These are phyloP conservation scores for Candida anglica DNA, from an alignment of 805 yeast species.

Conservation along the genomic window DNA sequence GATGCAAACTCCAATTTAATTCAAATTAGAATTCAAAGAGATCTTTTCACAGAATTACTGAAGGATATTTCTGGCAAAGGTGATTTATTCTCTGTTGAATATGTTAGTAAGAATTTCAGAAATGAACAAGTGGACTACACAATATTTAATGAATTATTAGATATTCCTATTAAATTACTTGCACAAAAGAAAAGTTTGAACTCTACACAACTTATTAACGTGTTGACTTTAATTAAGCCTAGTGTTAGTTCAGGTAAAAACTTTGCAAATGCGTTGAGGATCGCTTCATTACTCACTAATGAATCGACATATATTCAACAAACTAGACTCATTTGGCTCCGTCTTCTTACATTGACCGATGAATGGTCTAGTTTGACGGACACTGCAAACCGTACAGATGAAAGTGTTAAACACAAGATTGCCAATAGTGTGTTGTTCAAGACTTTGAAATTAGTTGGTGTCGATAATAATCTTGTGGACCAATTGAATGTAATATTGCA, in stretches of 20 bases:
- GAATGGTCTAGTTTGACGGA: conserved; percentile 44
- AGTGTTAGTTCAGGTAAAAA: conserved; percentile 11
- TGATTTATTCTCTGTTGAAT: conserved; percentile 7
- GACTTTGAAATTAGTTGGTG: conserved; percentile 31
- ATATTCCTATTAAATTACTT: conserved; percentile 23
- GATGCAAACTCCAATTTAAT: conserved; percentile 51
- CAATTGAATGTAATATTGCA: conserved; percentile 12
- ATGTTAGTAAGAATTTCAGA: conserved; percentile 14
- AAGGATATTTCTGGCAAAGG: conserved; percentile 9
- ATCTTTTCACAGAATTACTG: conserved; percentile 17
- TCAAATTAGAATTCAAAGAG: conserved; percentile 46
- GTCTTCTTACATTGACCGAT: conserved; percentile 49
- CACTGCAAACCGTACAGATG: conserved; percentile 37
- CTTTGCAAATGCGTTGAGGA: conserved; percentile 45
- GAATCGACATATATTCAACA: conserved; percentile 18
- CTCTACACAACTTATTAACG: conserved; percentile 46
- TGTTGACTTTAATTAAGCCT: conserved; percentile 45
- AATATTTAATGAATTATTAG: conserved; percentile 12
- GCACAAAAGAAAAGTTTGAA: conserved; percentile 35
- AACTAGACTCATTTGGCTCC: conserved; percentile 47
- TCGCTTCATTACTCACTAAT: conserved; percentile 39
- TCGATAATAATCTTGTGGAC: conserved; percentile 8
- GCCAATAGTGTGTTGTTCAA: conserved; percentile 41
- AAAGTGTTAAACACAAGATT: conserved; percentile 33
- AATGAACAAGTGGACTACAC: conserved; percentile 9